Evolutionary conservation across 2,329 filamentous ascomycete species (phyloP).

Genomic region (Aspergillus niger): DNA sequence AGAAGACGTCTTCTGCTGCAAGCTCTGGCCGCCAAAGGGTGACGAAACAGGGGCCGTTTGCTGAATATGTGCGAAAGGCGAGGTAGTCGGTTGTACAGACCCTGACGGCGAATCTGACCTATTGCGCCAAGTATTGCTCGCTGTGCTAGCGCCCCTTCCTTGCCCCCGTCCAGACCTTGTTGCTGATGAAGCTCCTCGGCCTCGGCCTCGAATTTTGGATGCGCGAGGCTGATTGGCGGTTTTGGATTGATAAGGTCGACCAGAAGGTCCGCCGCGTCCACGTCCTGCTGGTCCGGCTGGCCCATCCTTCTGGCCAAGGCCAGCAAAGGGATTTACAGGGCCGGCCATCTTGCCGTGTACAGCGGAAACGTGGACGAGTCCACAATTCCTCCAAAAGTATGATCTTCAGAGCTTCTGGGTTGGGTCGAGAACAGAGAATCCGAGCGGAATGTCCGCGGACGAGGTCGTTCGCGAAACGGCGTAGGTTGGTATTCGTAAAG

Average conservation of each 20-base stretch:
- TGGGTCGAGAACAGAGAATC: not conserved
- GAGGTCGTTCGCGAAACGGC: not conserved
- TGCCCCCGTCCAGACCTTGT: conserved; percentile 20
- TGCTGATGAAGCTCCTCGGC: conserved; percentile 18
- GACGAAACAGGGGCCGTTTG: conserved; percentile 21
- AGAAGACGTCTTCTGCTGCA: conserved; percentile 26
- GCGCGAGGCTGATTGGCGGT: conserved; percentile 21
- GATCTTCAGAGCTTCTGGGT: not conserved
- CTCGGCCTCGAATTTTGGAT: conserved; percentile 25
- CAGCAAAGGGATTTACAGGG: conserved; percentile 33
- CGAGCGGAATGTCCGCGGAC: not conserved
- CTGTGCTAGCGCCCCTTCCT: conserved; percentile 22
- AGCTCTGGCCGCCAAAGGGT: conserved; percentile 18
- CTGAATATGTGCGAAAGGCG: conserved; percentile 31
- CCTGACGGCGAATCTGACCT: conserved; percentile 16
- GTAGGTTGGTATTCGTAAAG: conserved; percentile 8
- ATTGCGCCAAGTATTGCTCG: conserved; percentile 22
- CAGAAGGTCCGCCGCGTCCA: conserved; percentile 28
- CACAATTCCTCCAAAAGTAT: not conserved
- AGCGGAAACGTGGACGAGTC: conserved; percentile 25
- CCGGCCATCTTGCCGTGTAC: conserved; percentile 34
- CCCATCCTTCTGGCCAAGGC: conserved; percentile 30
- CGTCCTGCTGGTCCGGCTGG: conserved; percentile 25
- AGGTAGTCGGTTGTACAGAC: conserved; percentile 13
- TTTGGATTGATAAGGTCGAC: conserved; percentile 22